These are phyloP conservation scores for Dictyostelium brefeldianum DNA, from an alignment of 78 protist genomes.

Conservation along the genomic window DNA sequence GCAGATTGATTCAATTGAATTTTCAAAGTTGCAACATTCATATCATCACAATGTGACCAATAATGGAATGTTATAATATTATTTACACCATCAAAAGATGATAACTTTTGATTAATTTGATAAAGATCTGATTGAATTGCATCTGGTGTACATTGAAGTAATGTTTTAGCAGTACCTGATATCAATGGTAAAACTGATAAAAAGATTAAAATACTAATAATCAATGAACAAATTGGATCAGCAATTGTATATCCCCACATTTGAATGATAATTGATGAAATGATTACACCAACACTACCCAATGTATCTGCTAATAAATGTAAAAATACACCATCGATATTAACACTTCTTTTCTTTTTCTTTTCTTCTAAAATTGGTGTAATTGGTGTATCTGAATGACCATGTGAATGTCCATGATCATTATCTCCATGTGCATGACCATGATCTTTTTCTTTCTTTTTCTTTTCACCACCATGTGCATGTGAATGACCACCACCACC, in stretches of 20 bases:
- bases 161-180: conserved; percentile 43
- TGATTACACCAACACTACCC: conserved; percentile 98
- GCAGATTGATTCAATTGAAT: neutral
- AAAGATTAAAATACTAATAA: conserved; percentile 91
- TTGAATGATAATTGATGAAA: conserved; percentile 90
- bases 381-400: neutral
- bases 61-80: conserved; percentile 26
- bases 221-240: conserved; percentile 96
- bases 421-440: conserved; percentile 13
- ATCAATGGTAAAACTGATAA: conserved; percentile 92
- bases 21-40: conserved; percentile 27
- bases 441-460: neutral
- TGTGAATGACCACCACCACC: conserved; percentile 55
- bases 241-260: conserved; percentile 87
- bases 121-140: neutral
- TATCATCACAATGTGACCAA: conserved; percentile 62
- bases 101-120: conserved; percentile 27
- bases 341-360: conserved; percentile 77
- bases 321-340: conserved; percentile 90
- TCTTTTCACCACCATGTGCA: conserved; percentile 14
- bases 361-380: conserved; percentile 12
- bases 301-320: conserved; percentile 98
- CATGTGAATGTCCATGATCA: conserved; percentile 14
- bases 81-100: conserved; percentile 21
- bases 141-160: conserved; percentile 91